Evolutionary conservation across 257 asterid species (phyloP).

Genomic region (Solanum boliviense): DNA sequence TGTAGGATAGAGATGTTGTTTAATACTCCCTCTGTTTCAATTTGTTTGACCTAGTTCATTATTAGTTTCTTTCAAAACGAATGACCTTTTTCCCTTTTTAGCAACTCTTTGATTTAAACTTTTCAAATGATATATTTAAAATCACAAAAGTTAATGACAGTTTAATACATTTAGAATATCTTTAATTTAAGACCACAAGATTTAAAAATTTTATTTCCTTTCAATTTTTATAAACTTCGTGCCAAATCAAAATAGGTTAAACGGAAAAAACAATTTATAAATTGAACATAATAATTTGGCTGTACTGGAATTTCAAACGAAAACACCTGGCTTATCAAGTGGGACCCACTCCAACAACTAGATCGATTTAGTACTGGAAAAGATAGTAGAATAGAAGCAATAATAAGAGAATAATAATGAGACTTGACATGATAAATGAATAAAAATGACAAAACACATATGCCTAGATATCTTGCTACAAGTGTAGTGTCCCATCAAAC

Average conservation of each 20-base stretch:
- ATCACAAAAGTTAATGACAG: not conserved
- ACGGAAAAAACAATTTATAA: too few relatives aligned
- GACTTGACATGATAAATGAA: not conserved
- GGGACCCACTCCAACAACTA: not conserved
- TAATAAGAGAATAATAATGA: not conserved
- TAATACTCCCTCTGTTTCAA: too few relatives aligned
- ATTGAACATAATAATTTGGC: not conserved
- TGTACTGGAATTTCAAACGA: not conserved
- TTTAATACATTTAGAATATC: too few relatives aligned
- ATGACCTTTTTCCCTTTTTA: too few relatives aligned
- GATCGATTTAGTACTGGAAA: not conserved
- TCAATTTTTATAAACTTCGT: too few relatives aligned
- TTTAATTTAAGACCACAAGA: too few relatives aligned
- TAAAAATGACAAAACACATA: not conserved
- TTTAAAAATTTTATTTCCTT: fast-evolving
- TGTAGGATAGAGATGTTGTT: not conserved
- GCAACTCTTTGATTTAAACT: too few relatives aligned
- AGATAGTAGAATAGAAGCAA: not conserved
- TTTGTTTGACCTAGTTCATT: too few relatives aligned
- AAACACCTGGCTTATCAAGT: not conserved
- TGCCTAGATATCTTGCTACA: not conserved
- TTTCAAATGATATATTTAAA: too few relatives aligned
- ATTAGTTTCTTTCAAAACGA: not conserved
- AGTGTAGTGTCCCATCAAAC: not conserved
- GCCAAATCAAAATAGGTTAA: too few relatives aligned